Evolutionary conservation across 352 stramenopile species (phyloP), one percentile per base, ranked within the genome.

Genomic region (Phytopythium oedochilum): DNA sequence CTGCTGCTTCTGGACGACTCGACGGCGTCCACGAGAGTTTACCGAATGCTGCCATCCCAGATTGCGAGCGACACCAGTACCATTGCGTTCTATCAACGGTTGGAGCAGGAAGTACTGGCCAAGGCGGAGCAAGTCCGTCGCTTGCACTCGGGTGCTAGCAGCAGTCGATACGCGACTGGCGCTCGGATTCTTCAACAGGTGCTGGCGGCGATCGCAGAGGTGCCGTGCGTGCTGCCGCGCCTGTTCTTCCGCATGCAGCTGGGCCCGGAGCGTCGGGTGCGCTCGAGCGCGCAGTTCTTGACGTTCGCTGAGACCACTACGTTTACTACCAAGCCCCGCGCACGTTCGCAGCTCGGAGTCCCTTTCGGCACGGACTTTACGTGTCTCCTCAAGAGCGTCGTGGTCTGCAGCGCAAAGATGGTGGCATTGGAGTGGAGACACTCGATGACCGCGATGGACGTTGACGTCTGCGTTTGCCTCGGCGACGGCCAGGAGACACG

Each of bases 291-390:
- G 8, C 69, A 80, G 26, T 85, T 85, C 34, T 39, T 85, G 26
- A 85, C 74, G 1, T 72, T 68, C 32, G 59, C 70, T 1, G 74
- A 85, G 36, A 71, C 60, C 48, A 20, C 71, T 1, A 57, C 71
- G 11, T 78, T 78, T 34, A 70, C 71, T 18, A 49, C 71, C 2
- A 85, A 85, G 40, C 74, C 71, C 7, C 66, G 74, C 20, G 53
- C 71, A 36, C 71, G 70, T 4, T 80, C 74, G 5, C 74, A 83
- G 53, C 63, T 85, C 34, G 74, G 74, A 2, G 74, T 85, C 0
- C 59, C 74, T 11, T 56, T 78, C 4, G 74, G 74, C 2, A 80
- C 74, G 0, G 74, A 82, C 44, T 82, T 85, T 45, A 73, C 65
- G 1, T 78, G 69, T 48, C 54, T 77, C 9, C 54, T 85, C 26